These are phyloP conservation scores for Xylaria sp. DNA, from an alignment of 2,329 filamentous ascomycete species.

Conservation along the genomic window DNA sequence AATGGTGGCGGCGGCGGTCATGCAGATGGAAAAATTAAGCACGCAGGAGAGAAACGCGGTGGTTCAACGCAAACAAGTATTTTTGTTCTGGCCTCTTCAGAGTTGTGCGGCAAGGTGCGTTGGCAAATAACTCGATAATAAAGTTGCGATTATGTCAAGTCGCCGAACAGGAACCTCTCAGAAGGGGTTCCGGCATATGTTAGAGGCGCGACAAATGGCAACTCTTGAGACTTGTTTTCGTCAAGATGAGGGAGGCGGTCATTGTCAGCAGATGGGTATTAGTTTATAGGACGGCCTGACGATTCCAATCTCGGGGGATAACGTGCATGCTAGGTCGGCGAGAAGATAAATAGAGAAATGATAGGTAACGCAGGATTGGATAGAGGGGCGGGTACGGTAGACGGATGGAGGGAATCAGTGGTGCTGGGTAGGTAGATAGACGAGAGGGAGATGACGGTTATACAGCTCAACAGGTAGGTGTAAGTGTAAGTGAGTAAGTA, in stretches of 20 bases:
- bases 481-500: background rate
- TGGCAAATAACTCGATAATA: slow-evolving; percentile 21
- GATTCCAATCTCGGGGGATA: slow-evolving; percentile 16
- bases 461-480: background rate
- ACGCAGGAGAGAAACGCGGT: slow-evolving; percentile 10
- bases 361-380: background rate
- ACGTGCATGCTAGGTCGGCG: slow-evolving; percentile 29
- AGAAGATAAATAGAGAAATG: slow-evolving; percentile 10
- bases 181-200: slow-evolving; percentile 50
- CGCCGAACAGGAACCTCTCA: slow-evolving; percentile 49
- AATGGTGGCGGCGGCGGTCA: background rate
- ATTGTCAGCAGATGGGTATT: slow-evolving; percentile 42
- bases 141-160: slow-evolving; percentile 20
- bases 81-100: slow-evolving; percentile 12
- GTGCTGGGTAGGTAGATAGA: background rate
- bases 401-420: background rate
- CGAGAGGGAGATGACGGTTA: background rate
- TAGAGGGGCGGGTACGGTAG: too few relatives aligned
- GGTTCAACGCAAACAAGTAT: slow-evolving; percentile 10
- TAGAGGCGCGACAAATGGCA: slow-evolving; percentile 47
- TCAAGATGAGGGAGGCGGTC: slow-evolving; percentile 47
- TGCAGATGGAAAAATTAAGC: background rate
- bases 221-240: slow-evolving; percentile 45
- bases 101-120: slow-evolving; percentile 10
- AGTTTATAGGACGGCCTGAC: slow-evolving; percentile 28